These are phyloP conservation scores for Cladobotryum protrusum DNA, from an alignment of 2,329 filamentous ascomycete species.

Conservation along the genomic window DNA sequence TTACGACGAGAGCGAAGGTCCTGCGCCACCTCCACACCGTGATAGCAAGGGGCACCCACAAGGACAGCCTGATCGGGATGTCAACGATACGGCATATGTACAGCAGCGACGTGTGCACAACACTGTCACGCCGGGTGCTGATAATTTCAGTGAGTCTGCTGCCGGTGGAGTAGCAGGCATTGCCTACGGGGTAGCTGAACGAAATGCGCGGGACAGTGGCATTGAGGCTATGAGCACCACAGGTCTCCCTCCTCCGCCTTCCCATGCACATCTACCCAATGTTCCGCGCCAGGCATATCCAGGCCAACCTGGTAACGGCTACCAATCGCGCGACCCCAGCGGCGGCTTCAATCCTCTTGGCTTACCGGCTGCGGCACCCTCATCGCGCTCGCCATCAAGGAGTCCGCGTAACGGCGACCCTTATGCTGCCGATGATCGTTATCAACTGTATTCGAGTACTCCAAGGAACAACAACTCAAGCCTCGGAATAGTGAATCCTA, in stretches of 20 bases:
- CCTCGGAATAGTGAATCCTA: slow-evolving; percentile 63
- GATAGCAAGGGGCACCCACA: not conserved
- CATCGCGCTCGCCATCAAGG: slow-evolving; percentile 39
- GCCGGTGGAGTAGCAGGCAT: slow-evolving; percentile 63
- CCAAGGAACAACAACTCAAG: slow-evolving; percentile 39
- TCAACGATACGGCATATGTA: slow-evolving; percentile 2
- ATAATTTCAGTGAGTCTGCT: slow-evolving; percentile 59
- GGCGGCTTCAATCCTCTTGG: slow-evolving; percentile 21
- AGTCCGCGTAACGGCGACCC: slow-evolving; percentile 39
- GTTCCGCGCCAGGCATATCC: slow-evolving; percentile 15
- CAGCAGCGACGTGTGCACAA: slow-evolving; percentile 10
- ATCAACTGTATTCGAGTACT: slow-evolving; percentile 49
- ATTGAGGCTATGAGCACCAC: slow-evolving; percentile 50
- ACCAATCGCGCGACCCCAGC: slow-evolving; percentile 29
- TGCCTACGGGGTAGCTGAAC: slow-evolving; percentile 59
- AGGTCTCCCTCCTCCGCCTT: slow-evolving; percentile 33
- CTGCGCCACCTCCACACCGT: slow-evolving; percentile 8
- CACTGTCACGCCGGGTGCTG: slow-evolving; percentile 54
- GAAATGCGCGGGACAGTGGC: slow-evolving; percentile 58
- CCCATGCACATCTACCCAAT: slow-evolving; percentile 23
- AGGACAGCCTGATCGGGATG: not conserved
- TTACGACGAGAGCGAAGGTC: slow-evolving; percentile 5
- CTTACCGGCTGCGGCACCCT: not conserved
- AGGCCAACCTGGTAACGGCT: not conserved
- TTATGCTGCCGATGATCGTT: slow-evolving; percentile 58